Base-by-base conservation (phyloP, 192 early-diverging fungal genomes). In the Coemansia brasiliensis region DNA sequence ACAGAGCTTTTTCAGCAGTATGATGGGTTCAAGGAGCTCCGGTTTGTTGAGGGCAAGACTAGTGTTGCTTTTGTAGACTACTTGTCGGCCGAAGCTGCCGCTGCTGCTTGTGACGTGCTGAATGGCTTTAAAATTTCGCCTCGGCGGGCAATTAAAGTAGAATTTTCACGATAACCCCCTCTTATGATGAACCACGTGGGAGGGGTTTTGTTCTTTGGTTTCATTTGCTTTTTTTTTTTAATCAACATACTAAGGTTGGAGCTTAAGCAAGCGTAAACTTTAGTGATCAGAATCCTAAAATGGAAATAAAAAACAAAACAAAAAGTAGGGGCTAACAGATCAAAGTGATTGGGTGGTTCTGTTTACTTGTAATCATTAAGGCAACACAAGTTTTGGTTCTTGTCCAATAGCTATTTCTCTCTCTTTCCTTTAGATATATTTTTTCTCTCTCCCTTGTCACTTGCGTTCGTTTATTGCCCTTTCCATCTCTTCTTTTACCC, bases 21-120 rank as follows among this genome's bases (percentile, higher is more conserved):
- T 25, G 59, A 38, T 5, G 78, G 78, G 12, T 80, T 80, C 50
- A 59, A 32, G 27, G 67, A 68, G n/a, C 67, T 80, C 6, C 63
- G 78, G 18, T 52, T 29, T 35, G 46, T 72, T 15, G 49, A 67
- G 2, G 78, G 78, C 26, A 66, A 57, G 27, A 27, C 37, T 51
- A 68, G 63, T 10, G 66, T 74, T 45, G 78, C 68, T 1, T 80
- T 80, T 60, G 64, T 80, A 2, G 78, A 80, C 41, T 80, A 80
- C 41, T 60, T 59, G 17, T 59, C 51, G 11, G 29, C 52, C 13
- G 65, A 61, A 2, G 44, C 72, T 13, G 78, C 78, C 2, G 29
- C 67, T 0, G 67, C 71, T 4, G 78, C 78, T 15, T 67, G 67
- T 16, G 45, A 49, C 21, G 72, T 80, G 3, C 67, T 80, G 0